These are phyloP conservation scores for Coemansia sp. DNA, from an alignment of 192 early-diverging fungal genomes.

Conservation along the genomic window DNA sequence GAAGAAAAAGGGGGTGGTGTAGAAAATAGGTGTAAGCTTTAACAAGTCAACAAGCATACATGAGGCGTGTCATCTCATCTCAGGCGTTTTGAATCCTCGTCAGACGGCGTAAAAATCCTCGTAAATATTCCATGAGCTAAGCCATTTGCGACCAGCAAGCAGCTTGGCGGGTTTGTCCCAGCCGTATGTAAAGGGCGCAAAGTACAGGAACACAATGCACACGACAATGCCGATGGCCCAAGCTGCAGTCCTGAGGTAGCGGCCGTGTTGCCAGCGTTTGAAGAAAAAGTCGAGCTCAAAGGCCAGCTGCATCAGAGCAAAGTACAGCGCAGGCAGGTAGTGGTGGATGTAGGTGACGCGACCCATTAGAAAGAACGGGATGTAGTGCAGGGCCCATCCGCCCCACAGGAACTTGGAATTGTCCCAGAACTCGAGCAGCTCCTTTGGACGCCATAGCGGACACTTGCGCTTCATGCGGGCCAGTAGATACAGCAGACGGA, in stretches of 20 bases:
- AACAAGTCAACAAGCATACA: too few relatives aligned
- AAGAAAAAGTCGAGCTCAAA: conserved; percentile 73
- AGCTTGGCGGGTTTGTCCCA: conserved; percentile 63
- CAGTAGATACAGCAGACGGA: conserved; percentile 27
- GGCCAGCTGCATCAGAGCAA: conserved; percentile 74
- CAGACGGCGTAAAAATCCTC: conserved; percentile 40
- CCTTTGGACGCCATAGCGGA: conserved; percentile 28
- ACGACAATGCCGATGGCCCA: conserved; percentile 19
- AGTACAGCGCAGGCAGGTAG: conserved; percentile 87
- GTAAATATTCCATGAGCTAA: conserved; percentile 78
- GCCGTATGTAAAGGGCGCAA: conserved; percentile 81
- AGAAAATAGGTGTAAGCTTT: too few relatives aligned
- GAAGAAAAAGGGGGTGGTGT: too few relatives aligned
- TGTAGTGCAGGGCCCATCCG: conserved; percentile 83
- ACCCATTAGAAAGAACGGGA: conserved; percentile 92
- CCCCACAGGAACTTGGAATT: conserved; percentile 80
- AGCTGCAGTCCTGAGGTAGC: conserved; percentile 59
- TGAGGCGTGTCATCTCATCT: not conserved
- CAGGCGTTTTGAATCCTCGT: conserved; percentile 2
- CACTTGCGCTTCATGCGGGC: conserved; percentile 27
- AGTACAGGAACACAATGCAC: conserved; percentile 58
- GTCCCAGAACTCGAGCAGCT: conserved; percentile 60
- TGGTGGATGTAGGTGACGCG: conserved; percentile 93
- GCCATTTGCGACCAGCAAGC: conserved; percentile 66
- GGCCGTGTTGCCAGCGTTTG: conserved; percentile 60